Conservation (phyloP, 805 yeast genomes). For the Cyberlindnera bimundalis region DNA sequence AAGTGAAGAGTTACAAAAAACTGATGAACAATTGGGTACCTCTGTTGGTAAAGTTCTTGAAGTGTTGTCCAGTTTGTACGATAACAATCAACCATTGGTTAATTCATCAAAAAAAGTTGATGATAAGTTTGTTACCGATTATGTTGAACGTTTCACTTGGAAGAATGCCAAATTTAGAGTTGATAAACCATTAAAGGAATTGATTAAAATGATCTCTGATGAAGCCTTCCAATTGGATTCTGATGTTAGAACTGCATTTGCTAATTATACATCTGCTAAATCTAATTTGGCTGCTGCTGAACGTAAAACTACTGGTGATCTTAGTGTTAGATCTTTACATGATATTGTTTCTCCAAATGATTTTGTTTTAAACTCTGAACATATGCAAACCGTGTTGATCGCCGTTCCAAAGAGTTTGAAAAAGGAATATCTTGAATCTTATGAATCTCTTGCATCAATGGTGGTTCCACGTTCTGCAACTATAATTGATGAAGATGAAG, state of each 20-base stretch:
- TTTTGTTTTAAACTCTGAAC: constrained; percentile 82
- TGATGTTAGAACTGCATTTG: constrained; percentile 76
- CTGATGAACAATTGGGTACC: constrained; percentile 71
- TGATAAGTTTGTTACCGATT: constrained; percentile 55
- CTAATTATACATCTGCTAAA: constrained; percentile 76
- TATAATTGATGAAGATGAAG: constrained; percentile 66
- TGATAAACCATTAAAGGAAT: constrained; percentile 76
- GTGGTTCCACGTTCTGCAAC: constrained; percentile 92
- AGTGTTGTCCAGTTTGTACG: constrained; percentile 51
- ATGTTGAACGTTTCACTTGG: constrained; percentile 79
- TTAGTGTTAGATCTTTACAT: constrained; percentile 86
- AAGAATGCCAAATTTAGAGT: constrained; percentile 80
- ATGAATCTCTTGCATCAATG: constrained; percentile 74
- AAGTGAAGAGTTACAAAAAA: constrained; percentile 81
- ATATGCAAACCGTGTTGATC: constrained; percentile 77
- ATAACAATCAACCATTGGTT: constrained; percentile 38
- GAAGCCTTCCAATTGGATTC: constrained; percentile 83
- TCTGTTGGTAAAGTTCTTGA: constrained; percentile 77
- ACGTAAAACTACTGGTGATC: constrained; percentile 89
- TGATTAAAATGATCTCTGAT: constrained; percentile 63
- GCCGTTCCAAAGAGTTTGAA: constrained; percentile 76
- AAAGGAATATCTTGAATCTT: constrained; percentile 58
- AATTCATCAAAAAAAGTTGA: constrained; percentile 50
- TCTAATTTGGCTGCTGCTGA: constrained; percentile 84
- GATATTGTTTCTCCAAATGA: constrained; percentile 81